Evolutionary conservation across 306 rosid genomes (phyloP), one percentile per base, ranked within the genome.

Genomic region (Betula pendula): DNA sequence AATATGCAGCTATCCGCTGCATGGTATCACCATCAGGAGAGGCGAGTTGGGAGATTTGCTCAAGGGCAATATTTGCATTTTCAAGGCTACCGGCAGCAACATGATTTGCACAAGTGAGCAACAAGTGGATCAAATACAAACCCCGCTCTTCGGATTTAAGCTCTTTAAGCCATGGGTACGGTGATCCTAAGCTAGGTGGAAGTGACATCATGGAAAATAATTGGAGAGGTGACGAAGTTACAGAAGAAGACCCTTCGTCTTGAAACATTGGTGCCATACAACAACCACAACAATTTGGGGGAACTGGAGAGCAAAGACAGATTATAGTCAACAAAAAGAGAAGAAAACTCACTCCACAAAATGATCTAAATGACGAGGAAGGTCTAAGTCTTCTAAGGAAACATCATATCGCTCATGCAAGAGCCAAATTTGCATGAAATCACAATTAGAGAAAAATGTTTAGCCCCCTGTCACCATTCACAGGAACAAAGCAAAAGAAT

Each of bases 1-100:
- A 93, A 75, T 91, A 91, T 0, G 91, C 89, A 0, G 97, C 89
- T 1, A 93, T 91, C 20, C 98, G 89, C 85, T 93, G 96, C 98
- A 91, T 91, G 16, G 98, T 91, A 70, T 93, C 97, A 0, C 98
- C 98, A 19, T 87, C 90, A 0, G 92, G 81, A 16, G 93, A 84
- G 77, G 98, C 88, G 42, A 93, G 96, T 45, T 83, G 81, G 62
- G 98, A 91, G 82, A 91, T 93, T 59, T 93, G 97, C 76, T 91
- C 98, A n/a, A 91, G 96, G 44, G 88, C 77, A 31, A 70, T 47
- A 67, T 93, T 90, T 60, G 97, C 97, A 89, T 81, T 87, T 65
- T 93, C 96, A 75, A 93, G 90, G 71, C 77, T 86, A 25, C 90
- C 89, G 40, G 83, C 67, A 72, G 96, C 96, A 7, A 93, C 96